Evolutionary conservation across 768 basidiomycete genomes (phyloP).

Genomic region (Postia placenta): DNA sequence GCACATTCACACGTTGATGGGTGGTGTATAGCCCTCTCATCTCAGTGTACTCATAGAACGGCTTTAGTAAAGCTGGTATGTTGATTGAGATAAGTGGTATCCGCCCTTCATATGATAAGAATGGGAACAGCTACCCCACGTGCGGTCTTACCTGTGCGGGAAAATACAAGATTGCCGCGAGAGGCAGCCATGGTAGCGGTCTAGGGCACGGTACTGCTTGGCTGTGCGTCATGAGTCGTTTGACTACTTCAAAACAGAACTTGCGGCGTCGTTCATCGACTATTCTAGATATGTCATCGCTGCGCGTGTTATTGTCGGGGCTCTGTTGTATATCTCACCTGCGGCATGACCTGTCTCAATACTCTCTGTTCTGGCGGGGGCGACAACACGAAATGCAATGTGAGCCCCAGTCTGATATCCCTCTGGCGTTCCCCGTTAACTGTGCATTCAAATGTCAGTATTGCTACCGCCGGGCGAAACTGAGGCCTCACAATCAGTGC

Average conservation of each 20-base stretch:
- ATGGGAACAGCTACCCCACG: too few relatives aligned
- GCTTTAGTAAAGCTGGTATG: too few relatives aligned
- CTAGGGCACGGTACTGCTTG: too few relatives aligned
- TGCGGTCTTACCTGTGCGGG: too few relatives aligned
- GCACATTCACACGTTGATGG: too few relatives aligned
- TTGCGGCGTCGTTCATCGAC: too few relatives aligned
- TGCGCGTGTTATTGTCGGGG: not conserved
- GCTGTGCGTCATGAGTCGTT: not conserved
- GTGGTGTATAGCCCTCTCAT: too few relatives aligned
- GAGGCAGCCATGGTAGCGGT: not conserved
- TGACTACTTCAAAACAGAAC: not conserved
- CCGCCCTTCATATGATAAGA: too few relatives aligned
- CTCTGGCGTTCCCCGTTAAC: not conserved
- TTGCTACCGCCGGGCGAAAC: not conserved
- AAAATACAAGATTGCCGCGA: conserved; percentile 1
- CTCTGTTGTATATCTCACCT: not conserved
- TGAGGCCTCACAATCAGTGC: not conserved
- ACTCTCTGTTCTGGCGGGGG: not conserved
- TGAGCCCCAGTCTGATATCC: not conserved
- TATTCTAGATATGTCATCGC: not conserved
- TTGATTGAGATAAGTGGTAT: too few relatives aligned
- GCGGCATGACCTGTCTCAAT: not conserved
- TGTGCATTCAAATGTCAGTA: not conserved
- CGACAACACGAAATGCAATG: not conserved
- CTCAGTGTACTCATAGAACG: too few relatives aligned